Evolutionary conservation across 2,329 filamentous ascomycete species (phyloP).

Genomic region (Diatrype stigma): DNA sequence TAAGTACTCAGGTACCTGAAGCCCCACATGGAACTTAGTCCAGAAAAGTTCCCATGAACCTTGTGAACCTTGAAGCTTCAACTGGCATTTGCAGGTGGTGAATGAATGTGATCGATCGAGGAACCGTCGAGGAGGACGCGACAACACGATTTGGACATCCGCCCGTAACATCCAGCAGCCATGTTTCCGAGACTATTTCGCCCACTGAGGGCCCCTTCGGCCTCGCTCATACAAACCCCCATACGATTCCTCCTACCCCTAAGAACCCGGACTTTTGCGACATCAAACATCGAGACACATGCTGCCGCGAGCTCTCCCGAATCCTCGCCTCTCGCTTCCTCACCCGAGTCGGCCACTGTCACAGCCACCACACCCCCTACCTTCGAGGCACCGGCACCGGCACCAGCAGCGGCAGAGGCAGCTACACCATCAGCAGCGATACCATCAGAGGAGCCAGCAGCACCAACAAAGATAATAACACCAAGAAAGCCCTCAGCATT

Average conservation of each 20-base stretch:
- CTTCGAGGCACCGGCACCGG: not conserved
- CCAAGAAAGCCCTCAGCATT: conserved; percentile 16
- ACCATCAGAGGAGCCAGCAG: no score
- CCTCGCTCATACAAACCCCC: conserved; percentile 3
- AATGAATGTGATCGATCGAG: not conserved
- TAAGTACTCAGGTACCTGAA: not conserved
- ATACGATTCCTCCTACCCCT: conserved; percentile 10
- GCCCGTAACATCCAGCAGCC: not conserved
- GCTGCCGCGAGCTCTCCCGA: conserved; percentile 6
- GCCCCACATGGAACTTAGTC: not conserved
- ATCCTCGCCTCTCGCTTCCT: conserved; percentile 1
- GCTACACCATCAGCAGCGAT: no score
- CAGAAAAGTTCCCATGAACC: conserved; percentile 2
- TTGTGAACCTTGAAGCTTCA: no score
- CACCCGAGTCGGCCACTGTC: not conserved
- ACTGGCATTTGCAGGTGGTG: not conserved
- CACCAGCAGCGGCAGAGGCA: no score
- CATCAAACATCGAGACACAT: conserved; percentile 1
- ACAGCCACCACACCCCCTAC: not conserved
- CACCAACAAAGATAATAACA: no score
- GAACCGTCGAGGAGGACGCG: no score
- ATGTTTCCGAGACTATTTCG: conserved; percentile 20
- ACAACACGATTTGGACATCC: no score
- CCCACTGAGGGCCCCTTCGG: conserved; percentile 15
- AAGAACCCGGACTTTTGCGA: conserved; percentile 14